Evolutionary conservation across 257 asterid genomes (phyloP), one percentile per base, ranked within the genome.

Genomic region (Solanum ossicruentum): DNA sequence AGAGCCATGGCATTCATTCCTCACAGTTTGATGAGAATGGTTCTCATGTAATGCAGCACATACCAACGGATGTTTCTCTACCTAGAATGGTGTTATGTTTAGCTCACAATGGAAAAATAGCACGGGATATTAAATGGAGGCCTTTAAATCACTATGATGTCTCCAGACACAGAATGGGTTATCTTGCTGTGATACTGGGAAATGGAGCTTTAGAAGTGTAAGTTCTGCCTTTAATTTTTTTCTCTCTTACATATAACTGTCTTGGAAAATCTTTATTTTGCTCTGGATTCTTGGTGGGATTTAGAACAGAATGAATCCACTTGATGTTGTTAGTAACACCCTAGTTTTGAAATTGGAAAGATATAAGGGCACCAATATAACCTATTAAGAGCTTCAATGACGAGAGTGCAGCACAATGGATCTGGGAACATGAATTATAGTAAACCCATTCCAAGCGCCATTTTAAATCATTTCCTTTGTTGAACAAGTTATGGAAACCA

Each of bases 191-290:
- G 86, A 84, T 95, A 87, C 95, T 97, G 83, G 99, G 99, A 89
- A 93, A 91, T 92, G 98, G 99, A 85, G 94, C 95, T 45, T 90
- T 95, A 58, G 98, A 97, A 97, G 98, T 97, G 99, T 95, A 92
- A 88, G 99, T 82, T 47, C 81, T 57, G 21, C 15, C 58, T 83
- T 26, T 85, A 43, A 55, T 55, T 12, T 49, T 83, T 7, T 47
- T 32, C 39, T 26, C 75, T 51, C 77, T 85, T 85, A 54, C 15
- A 55, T 58, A 45, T 28, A 39, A 45, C 36, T 52, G 23, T 52
- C 61, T 20, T 72, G 54, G 67, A 21, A 36, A 69, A 60, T 66
- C 82, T 45, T 75, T 49, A 15, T 26, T 49, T 78, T 78, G 12
- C 58, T 49, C 43, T 75, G 43, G 43, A n/a, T 78, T 78, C 82